Evolutionary conservation across 805 yeast genomes (phyloP), one percentile per base, ranked within the genome.

Genomic region (Grigorovia jiainica): DNA sequence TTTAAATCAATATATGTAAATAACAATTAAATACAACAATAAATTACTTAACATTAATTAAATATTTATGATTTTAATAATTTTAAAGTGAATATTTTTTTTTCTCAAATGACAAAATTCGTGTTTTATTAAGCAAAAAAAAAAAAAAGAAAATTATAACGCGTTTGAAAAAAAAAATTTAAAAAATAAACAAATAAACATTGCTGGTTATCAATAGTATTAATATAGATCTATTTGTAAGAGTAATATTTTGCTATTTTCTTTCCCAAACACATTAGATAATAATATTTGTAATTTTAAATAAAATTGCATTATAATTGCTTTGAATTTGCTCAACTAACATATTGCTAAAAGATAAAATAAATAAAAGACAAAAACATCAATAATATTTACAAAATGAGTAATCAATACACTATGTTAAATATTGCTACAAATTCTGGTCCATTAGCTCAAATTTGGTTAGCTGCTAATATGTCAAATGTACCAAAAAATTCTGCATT

Each of bases 401-500:
- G 20, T 19, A 34, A 39, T 27, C 40, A 43, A 33, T 36, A 39
- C 40, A 37, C 41, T 11, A 36, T 38, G 21, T 44, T 50, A 23
- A 48, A 52, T 39, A 45, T 57, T 10, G 46, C 57, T 17, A 69
- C 84, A 2, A 79, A 76, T 46, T 79, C 79, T 55, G 94, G 95
- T 2, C 95, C 95, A 1, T 67, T 87, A 46, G 95, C 94, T 2
- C 84, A 81, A 49, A 87, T 87, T 7, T 87, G 96, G 96, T 69
- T 87, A 37, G 96, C 96, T 8, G 90, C 95, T 17, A 87, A 85
- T 57, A 72, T 87, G 63, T 48, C 58, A 5, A 58, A 49, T 30
- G 34, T 58, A 13, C 49, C 61, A 16, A 53, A 52, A 41, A 50
- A 48, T 38, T 95, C 87, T 51, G 76, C 78, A 36, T 66, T 86